Evolutionary conservation across 2,329 filamentous ascomycete species (phyloP).

Genomic region (Colletotrichum echinochloae): DNA sequence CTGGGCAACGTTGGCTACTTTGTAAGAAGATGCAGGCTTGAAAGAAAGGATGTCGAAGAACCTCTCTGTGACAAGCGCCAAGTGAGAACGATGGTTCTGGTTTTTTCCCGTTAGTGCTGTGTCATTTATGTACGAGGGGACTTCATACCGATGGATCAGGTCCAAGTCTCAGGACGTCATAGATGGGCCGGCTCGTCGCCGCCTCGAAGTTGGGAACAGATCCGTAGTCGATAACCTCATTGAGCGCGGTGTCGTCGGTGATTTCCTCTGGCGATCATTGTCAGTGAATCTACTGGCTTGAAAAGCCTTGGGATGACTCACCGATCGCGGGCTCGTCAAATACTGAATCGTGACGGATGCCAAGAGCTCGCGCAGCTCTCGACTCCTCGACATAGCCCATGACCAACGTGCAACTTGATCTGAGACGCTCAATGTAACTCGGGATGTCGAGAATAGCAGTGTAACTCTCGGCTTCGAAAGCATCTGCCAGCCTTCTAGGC

Average conservation of each 20-base stretch:
- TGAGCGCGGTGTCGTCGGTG: conserved; percentile 53
- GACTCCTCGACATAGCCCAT: conserved; percentile 66
- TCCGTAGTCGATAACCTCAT: conserved; percentile 63
- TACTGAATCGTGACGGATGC: conserved; percentile 55
- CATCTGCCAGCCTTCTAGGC: conserved; percentile 57
- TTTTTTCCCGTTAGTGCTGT: conserved; percentile 19
- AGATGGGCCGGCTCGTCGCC: conserved; percentile 52
- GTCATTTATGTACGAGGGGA: neutral
- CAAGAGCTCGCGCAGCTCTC: conserved; percentile 58
- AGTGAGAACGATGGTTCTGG: conserved; percentile 63
- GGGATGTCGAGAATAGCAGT: conserved; percentile 62
- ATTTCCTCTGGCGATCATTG: conserved; percentile 53
- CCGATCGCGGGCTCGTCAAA: conserved; percentile 60
- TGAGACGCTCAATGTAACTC: conserved; percentile 56
- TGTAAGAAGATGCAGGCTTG: conserved; percentile 63
- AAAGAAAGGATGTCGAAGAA: conserved; percentile 64
- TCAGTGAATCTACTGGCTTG: conserved; percentile 32
- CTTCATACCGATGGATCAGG: conserved; percentile 62
- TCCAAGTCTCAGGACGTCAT: conserved; percentile 61
- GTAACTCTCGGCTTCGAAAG: conserved; percentile 64
- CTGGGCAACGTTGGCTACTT: conserved; percentile 55
- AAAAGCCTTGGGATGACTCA: conserved; percentile 46
- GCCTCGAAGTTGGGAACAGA: conserved; percentile 63
- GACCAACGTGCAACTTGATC: conserved; percentile 63
- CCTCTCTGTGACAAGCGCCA: conserved; percentile 62